Evolutionary conservation across 2,329 filamentous ascomycete genomes (phyloP).

Genomic region (Pseudopyrenochaeta lycopersici): DNA sequence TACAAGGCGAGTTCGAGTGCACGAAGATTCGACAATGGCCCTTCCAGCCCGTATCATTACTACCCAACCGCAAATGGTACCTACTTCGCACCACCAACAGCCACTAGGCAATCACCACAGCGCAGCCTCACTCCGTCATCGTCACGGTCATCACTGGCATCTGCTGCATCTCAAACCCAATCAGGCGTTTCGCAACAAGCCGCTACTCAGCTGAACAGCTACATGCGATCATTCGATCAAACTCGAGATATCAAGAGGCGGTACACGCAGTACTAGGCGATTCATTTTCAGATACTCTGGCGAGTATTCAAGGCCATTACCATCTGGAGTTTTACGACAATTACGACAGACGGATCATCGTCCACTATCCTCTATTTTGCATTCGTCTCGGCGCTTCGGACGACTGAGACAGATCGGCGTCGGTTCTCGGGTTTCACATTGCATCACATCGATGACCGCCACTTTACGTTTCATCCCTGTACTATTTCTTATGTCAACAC

Average conservation of each 20-base stretch:
- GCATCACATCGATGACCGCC: conserved; percentile 28
- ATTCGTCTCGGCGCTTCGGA: conserved; percentile 19
- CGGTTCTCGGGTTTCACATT: conserved; percentile 17
- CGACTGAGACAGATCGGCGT: conserved; percentile 17
- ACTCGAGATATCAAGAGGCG: conserved; percentile 67
- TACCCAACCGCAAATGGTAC: conserved; percentile 46
- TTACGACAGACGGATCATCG: conserved; percentile 19
- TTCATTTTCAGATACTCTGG: conserved; percentile 12
- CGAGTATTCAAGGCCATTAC: conserved; percentile 4
- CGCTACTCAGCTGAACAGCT: conserved; percentile 81
- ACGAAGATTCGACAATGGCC: conserved; percentile 49
- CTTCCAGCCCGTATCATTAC: conserved; percentile 55
- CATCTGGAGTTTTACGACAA: conserved; percentile 28
- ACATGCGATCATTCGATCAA: conserved; percentile 89
- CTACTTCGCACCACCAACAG: conserved; percentile 46
- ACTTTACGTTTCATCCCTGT: conserved; percentile 29
- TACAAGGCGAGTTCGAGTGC: conserved; percentile 66
- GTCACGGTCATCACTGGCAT: conserved; percentile 85
- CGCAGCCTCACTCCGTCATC: conserved; percentile 68
- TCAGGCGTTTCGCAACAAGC: conserved; percentile 76
- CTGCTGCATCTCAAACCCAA: conserved; percentile 65
- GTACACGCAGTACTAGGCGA: conserved; percentile 42
- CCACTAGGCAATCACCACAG: conserved; percentile 41
- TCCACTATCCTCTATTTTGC: conserved; percentile 13
- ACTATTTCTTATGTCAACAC: conserved; percentile 30